Conservation (phyloP, 2,329 filamentous ascomycete species). For the Claviceps purpurea region DNA sequence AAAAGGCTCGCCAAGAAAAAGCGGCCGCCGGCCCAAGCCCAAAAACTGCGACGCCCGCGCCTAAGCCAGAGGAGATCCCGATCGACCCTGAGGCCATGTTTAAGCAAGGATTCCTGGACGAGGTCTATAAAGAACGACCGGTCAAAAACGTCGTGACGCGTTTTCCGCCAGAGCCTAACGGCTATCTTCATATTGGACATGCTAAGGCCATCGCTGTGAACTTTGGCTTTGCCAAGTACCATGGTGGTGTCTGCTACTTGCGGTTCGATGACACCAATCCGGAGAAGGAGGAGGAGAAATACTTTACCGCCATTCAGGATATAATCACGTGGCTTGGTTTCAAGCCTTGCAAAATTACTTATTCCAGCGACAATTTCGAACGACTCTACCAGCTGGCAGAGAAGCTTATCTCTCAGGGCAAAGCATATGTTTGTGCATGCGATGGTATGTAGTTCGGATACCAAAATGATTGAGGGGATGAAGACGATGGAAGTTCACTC, state of each 20-base stretch:
- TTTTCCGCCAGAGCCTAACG: slow-evolving; percentile 82
- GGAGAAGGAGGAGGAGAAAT: slow-evolving; percentile 80
- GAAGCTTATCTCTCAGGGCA: slow-evolving; percentile 56
- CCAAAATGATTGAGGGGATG: background rate
- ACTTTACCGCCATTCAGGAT: slow-evolving; percentile 79
- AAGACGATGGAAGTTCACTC: background rate
- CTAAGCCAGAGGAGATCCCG: slow-evolving; percentile 22
- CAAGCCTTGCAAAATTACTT: slow-evolving; percentile 45
- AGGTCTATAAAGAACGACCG: slow-evolving; percentile 57
- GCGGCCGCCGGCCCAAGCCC: slow-evolving; percentile 44
- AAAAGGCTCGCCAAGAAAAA: slow-evolving; percentile 77
- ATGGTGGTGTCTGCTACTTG: slow-evolving; percentile 43
- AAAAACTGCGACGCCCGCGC: slow-evolving; percentile 16
- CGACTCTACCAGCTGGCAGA: slow-evolving; percentile 74
- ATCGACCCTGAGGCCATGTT: slow-evolving; percentile 57
- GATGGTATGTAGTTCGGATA: slow-evolving; percentile 39
- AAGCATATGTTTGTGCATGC: slow-evolving; percentile 75
- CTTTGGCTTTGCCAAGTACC: slow-evolving; percentile 81
- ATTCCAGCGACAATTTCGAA: slow-evolving; percentile 80
- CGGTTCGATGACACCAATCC: slow-evolving; percentile 93
- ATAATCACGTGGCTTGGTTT: slow-evolving; percentile 70
- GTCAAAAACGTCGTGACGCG: slow-evolving; percentile 51
- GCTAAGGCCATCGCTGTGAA: slow-evolving; percentile 93
- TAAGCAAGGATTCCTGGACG: slow-evolving; percentile 62
- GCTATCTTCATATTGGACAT: slow-evolving; percentile 86